Evolutionary conservation across 305 asterid genomes (phyloP).

Genomic region (Nicotiana rustica): DNA sequence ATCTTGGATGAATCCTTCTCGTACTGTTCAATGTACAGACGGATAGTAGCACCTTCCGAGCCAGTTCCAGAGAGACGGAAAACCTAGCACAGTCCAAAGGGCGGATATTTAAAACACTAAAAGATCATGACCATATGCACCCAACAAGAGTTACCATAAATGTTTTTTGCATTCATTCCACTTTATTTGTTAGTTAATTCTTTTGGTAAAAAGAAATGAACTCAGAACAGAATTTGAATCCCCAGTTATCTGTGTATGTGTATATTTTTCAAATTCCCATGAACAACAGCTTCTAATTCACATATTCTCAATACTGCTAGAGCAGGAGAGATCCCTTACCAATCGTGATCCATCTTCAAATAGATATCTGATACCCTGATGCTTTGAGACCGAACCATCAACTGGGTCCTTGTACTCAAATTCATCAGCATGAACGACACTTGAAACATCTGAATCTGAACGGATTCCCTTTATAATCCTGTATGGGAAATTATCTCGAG

Average conservation of each 20-base stretch:
- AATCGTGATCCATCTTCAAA: constrained; percentile 96
- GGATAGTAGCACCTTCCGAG: constrained; percentile 97
- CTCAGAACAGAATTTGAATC: background rate
- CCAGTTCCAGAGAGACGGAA: constrained; percentile 99
- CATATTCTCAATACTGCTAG: background rate
- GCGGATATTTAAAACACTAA: background rate
- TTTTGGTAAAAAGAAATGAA: background rate
- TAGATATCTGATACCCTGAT: constrained; percentile 94
- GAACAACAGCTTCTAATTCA: constrained; percentile 10
- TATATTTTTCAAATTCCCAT: constrained; percentile 2
- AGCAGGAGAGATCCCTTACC: constrained; percentile 58
- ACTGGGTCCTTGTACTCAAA: constrained; percentile 98
- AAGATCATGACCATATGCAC: constrained; percentile 12
- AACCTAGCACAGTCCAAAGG: constrained; percentile 55
- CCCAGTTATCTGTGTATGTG: background rate
- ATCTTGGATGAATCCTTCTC: constrained; percentile 85
- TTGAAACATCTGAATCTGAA: constrained; percentile 78
- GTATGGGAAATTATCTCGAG: constrained; percentile 32
- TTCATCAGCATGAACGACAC: constrained; percentile 82
- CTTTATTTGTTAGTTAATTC: background rate
- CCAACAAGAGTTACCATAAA: background rate
- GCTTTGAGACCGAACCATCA: constrained; percentile 95
- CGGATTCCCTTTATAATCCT: constrained; percentile 73
- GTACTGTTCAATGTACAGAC: constrained; percentile 94
- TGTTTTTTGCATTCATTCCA: background rate